A percentile compares a stretch with the other conserved stretches of the same genome.
Conservation (phyloP, 2,329 filamentous ascomycete species). For the Herpomyces periplanetae region DNA sequence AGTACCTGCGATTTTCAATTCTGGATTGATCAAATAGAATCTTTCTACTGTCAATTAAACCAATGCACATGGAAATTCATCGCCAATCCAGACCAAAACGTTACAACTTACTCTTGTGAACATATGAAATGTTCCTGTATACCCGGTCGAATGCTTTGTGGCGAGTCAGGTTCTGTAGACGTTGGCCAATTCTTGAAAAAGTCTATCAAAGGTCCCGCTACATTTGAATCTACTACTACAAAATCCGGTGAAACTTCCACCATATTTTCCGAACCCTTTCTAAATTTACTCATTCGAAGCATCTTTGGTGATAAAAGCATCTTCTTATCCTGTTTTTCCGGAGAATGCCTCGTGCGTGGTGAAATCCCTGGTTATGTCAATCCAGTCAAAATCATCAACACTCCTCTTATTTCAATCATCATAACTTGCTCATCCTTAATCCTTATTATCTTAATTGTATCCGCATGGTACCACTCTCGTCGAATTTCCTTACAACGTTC, state of each 20-base stretch:
- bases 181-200: conserved; percentile 54
- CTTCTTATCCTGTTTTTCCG: conserved; percentile 34
- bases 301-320: conserved; percentile 83
- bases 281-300: conserved; percentile 55
- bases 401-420: conserved; percentile 64
- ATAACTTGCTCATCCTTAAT: conserved; percentile 60
- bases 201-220: conserved; percentile 48
- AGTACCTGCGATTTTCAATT: conserved; percentile 82
- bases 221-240: conserved; percentile 26
- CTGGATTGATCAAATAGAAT: conserved; percentile 75
- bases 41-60: conserved; percentile 71
- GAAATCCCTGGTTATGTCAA: conserved; percentile 64
- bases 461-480: conserved; percentile 56
- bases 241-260: conserved; percentile 20
- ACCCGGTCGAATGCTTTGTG: conserved; percentile 65
- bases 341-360: conserved; percentile 71
- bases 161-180: conserved; percentile 60
- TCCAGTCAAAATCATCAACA: conserved; percentile 80
- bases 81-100: conserved; percentile 28
- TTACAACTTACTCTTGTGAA: conserved; percentile 46
- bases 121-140: conserved; percentile 60
- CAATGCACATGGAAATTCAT: conserved; percentile 34
- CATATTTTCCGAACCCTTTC: conserved; percentile 54
- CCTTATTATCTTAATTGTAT: conserved; percentile 43
- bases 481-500: conserved; percentile 18